These are phyloP conservation scores for Gliomastix tumulicola DNA, from an alignment of 2,329 filamentous ascomycete species.

Conservation along the genomic window DNA sequence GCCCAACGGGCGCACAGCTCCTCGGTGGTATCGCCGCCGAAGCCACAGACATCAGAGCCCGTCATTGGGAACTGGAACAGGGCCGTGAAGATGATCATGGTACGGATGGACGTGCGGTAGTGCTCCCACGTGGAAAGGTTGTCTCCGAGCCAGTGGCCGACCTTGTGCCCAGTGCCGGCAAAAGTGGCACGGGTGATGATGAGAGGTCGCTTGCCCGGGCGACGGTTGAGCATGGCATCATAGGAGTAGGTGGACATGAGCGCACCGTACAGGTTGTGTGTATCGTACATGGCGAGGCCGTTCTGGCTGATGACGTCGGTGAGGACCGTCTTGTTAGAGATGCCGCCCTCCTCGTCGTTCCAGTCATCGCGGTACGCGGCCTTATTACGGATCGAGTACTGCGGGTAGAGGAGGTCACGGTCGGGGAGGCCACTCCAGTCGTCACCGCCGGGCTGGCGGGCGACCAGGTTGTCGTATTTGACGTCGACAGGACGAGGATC, in stretches of 20 bases:
- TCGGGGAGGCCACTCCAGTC: slow-evolving; percentile 21
- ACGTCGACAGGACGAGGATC: slow-evolving; percentile 1
- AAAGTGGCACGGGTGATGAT: slow-evolving; percentile 82
- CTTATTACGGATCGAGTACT: slow-evolving; percentile 70
- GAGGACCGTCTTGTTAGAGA: slow-evolving; percentile 54
- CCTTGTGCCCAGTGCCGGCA: slow-evolving; percentile 65
- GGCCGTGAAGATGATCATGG: slow-evolving; percentile 65
- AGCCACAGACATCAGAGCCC: slow-evolving; percentile 73
- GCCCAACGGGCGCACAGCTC: slow-evolving; percentile 64
- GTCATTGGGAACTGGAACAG: slow-evolving; percentile 65
- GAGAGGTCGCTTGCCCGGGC: slow-evolving; percentile 67
- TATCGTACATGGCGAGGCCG: slow-evolving; percentile 70
- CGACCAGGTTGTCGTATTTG: slow-evolving; percentile 2
- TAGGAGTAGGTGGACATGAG: slow-evolving; percentile 74
- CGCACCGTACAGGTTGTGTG: slow-evolving; percentile 73
- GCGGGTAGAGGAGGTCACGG: slow-evolving; percentile 65
- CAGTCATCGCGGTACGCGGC: slow-evolving; percentile 38
- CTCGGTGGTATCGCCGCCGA: slow-evolving; percentile 55
- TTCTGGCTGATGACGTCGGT: slow-evolving; percentile 74
- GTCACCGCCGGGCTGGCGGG: slow-evolving; percentile 38
- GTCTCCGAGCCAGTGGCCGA: slow-evolving; percentile 79
- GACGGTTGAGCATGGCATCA: slow-evolving; percentile 56
- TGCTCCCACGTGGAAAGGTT: slow-evolving; percentile 65
- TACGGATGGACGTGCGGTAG: slow-evolving; percentile 71
- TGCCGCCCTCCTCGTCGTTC: slow-evolving; percentile 53